A percentile compares a stretch with the other conserved stretches of the same genome.
Evolutionary conservation across 441 rosid genomes (phyloP).

Genomic region (Arabidopsis hybrid): DNA sequence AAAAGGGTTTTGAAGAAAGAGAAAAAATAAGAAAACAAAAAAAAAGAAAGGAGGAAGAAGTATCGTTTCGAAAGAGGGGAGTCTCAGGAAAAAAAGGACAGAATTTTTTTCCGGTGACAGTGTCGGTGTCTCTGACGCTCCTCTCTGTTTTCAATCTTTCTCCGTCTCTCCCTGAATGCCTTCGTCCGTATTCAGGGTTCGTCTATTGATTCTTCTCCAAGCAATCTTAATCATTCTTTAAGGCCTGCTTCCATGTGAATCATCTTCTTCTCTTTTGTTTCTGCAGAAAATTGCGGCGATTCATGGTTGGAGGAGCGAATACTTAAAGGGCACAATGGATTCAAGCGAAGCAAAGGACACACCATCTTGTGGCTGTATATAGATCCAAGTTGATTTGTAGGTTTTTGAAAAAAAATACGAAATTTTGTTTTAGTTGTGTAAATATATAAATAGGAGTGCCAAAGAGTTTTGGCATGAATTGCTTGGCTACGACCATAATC

Average conservation of each 20-base stretch:
- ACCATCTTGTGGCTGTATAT: slow-evolving; percentile 46
- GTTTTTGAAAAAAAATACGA: slow-evolving; percentile 9
- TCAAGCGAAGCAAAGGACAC: slow-evolving; percentile 36
- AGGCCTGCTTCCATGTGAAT: background rate
- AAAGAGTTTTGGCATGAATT: slow-evolving; percentile 53
- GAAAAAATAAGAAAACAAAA: background rate
- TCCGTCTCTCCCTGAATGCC: slow-evolving; percentile 82
- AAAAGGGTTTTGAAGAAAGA: slow-evolving; percentile 29
- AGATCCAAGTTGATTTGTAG: slow-evolving; percentile 41
- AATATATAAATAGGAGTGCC: slow-evolving; percentile 35
- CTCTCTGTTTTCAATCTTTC: slow-evolving; percentile 56
- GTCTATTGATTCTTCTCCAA: slow-evolving; percentile 15
- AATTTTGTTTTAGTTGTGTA: slow-evolving; percentile 26
- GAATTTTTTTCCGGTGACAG: slow-evolving; percentile 56
- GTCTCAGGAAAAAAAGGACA: slow-evolving; percentile 43
- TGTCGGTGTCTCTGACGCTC: slow-evolving; percentile 70
- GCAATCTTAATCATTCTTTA: slow-evolving; percentile 7
- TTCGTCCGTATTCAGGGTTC: slow-evolving; percentile 80
- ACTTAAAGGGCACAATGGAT: slow-evolving; percentile 53
- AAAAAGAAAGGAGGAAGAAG: background rate
- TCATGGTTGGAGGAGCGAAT: slow-evolving; percentile 71
- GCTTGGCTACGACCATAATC: slow-evolving; percentile 52
- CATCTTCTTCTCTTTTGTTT: background rate
- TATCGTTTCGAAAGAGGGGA: slow-evolving; percentile 40
- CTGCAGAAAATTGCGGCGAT: slow-evolving; percentile 57